A percentile compares a stretch with the other conserved stretches of the same genome.
Conservation (phyloP, 768 basidiomycete species). For the Holtermannia corniformis region DNA sequence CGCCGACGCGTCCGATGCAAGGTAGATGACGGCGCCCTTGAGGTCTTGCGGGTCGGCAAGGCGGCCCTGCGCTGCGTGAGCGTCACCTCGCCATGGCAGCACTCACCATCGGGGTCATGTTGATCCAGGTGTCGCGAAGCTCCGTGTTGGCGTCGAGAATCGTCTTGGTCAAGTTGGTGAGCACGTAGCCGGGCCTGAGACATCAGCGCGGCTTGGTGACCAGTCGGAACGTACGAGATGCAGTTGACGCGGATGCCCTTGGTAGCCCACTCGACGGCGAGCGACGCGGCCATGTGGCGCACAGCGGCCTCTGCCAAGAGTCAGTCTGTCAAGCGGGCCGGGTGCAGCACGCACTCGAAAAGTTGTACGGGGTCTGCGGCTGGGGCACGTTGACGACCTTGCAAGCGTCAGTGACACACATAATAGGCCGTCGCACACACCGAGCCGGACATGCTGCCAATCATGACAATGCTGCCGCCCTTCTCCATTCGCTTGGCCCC, state of each 20-base stretch:
- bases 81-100: neutral
- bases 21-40: slow-evolving; percentile 75
- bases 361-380: slow-evolving; percentile 91
- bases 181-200: slow-evolving; percentile 81
- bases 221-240: slow-evolving; percentile 41
- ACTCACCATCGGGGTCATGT: slow-evolving; percentile 37
- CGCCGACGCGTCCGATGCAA: slow-evolving; percentile 77
- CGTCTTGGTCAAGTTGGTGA: slow-evolving; percentile 76
- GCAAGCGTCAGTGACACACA: slow-evolving; percentile 6
- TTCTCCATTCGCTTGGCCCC: slow-evolving; percentile 85
- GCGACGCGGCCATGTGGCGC: slow-evolving; percentile 81
- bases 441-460: slow-evolving; percentile 84
- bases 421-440: slow-evolving; percentile 45
- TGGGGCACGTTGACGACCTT: slow-evolving; percentile 85
- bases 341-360: slow-evolving; percentile 50
- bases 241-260: slow-evolving; percentile 74
- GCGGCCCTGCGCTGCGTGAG: slow-evolving; percentile 46
- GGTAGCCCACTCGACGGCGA: slow-evolving; percentile 94
- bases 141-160: slow-evolving; percentile 66
- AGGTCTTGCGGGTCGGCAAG: slow-evolving; percentile 91
- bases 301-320: slow-evolving; percentile 49
- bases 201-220: neutral
- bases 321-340: neutral
- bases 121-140: slow-evolving; percentile 52
- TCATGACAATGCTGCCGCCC: slow-evolving; percentile 67